phyloP scores from a whole-genome alignment of 2,329 filamentous ascomycete genomes.

The Bipolaris gigantea region DNA sequence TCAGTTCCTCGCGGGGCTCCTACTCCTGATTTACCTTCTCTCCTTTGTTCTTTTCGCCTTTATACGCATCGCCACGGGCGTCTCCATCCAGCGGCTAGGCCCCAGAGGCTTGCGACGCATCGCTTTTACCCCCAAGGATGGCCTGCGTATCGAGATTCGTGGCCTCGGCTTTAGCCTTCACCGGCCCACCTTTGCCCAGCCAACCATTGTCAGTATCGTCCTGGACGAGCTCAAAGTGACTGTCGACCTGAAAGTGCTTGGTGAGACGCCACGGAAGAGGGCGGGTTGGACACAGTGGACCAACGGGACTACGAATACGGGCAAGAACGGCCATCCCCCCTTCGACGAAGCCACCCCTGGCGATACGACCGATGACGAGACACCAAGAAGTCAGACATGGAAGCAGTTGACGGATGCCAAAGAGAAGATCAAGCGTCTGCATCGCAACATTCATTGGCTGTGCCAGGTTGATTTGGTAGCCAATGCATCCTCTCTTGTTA shows the following conservation, averaged over 20 bases:
- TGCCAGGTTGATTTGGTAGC: conserved; percentile 87
- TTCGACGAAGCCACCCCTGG: conserved; percentile 24
- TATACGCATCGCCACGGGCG: conserved; percentile 84
- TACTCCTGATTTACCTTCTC: conserved; percentile 84
- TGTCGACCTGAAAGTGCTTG: conserved; percentile 71
- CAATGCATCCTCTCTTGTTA: conserved; percentile 73
- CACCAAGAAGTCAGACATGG: conserved; percentile 73
- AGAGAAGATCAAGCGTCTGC: conserved; percentile 81
- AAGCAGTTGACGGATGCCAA: conserved; percentile 75
- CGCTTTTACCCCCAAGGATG: conserved; percentile 85
- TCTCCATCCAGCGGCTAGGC: conserved; percentile 94
- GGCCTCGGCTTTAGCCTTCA: conserved; percentile 87
- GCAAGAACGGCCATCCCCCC: conserved; percentile 20
- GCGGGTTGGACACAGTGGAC: conserved; percentile 37
- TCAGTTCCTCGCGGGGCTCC: conserved; percentile 80
- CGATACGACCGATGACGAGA: conserved; percentile 44
- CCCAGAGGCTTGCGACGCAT: conserved; percentile 90
- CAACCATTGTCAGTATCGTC: conserved; percentile 92
- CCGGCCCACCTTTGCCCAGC: conserved; percentile 92
- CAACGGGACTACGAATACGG: conserved; percentile 32
- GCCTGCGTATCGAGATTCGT: conserved; percentile 84
- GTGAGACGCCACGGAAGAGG: conserved; percentile 39
- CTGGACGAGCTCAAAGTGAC: conserved; percentile 84
- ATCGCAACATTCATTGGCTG: conserved; percentile 85
- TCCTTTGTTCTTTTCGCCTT: conserved; percentile 94